phyloP scores from a whole-genome alignment of 2,329 filamentous ascomycete genomes.

The Teratosphaeria nubilosa region DNA sequence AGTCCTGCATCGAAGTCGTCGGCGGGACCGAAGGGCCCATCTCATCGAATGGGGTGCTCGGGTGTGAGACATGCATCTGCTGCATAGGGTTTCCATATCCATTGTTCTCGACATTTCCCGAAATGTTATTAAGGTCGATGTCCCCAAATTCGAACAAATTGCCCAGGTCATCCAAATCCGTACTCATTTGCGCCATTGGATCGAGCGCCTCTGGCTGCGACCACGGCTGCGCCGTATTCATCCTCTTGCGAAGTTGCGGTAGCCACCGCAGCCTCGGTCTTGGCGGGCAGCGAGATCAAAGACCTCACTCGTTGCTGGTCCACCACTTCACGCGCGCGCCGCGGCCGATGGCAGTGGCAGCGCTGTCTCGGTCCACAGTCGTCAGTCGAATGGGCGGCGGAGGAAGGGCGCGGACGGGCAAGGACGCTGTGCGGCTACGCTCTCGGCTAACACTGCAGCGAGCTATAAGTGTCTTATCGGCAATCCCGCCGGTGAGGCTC shows the following conservation, averaged over 20 bases:
- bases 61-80: slow-evolving; percentile 15
- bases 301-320: not conserved
- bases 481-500: not conserved
- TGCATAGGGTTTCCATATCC: slow-evolving; percentile 16
- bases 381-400: not conserved
- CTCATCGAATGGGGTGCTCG: slow-evolving; percentile 21
- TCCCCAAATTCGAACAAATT: slow-evolving; percentile 34
- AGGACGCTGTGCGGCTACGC: not conserved
- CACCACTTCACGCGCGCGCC: not conserved
- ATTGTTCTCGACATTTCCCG: slow-evolving; percentile 7
- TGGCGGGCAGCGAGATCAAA: not conserved
- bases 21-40: slow-evolving; percentile 10
- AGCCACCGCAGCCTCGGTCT: not conserved
- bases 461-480: not conserved
- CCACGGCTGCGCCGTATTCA: slow-evolving; percentile 21
- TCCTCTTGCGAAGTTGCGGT: not conserved
- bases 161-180: slow-evolving; percentile 33
- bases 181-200: slow-evolving; percentile 28
- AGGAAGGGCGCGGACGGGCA: not conserved
- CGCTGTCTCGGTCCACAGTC: not conserved
- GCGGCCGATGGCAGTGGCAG: not conserved
- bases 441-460: not conserved
- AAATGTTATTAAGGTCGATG: slow-evolving; percentile 19
- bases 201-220: slow-evolving; percentile 30
- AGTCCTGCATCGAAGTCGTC: slow-evolving; percentile 21